Conservation (phyloP, 2,329 filamentous ascomycete genomes). For the Thermothelomyces thermophilus region DNA sequence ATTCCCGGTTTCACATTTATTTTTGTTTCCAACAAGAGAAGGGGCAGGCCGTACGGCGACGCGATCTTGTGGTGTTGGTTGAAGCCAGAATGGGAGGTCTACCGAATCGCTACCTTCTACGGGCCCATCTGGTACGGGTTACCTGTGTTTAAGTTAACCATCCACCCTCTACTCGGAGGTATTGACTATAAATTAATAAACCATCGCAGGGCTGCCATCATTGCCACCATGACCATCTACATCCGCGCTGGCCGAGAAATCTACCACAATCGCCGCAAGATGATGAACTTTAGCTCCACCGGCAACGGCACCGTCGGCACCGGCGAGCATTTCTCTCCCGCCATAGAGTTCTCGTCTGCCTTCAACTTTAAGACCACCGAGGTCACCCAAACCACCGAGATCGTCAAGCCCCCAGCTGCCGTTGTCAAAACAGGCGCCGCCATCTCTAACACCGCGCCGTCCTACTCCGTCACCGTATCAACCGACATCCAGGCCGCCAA, state of each 20-base stretch:
- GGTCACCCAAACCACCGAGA: conserved; percentile 29
- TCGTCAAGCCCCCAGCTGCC: conserved; percentile 14
- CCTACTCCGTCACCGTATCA: conserved; percentile 47
- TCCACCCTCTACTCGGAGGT: too few relatives aligned
- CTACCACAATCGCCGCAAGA: conserved; percentile 57
- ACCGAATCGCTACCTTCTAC: conserved; percentile 71
- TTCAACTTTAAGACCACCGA: conserved; percentile 53
- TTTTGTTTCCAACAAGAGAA: conserved; percentile 46
- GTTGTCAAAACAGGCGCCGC: neutral
- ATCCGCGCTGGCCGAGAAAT: conserved; percentile 58
- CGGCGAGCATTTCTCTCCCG: conserved; percentile 33
- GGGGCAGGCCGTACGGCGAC: conserved; percentile 64
- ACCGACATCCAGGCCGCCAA: conserved; percentile 27
- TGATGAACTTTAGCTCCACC: conserved; percentile 46
- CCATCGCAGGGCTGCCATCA: conserved; percentile 49
- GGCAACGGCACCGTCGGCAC: conserved; percentile 34
- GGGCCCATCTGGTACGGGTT: conserved; percentile 56
- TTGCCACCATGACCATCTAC: conserved; percentile 58
- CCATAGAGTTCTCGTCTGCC: conserved; percentile 37
- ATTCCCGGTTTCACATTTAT: conserved; percentile 62
- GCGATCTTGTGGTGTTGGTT: conserved; percentile 83
- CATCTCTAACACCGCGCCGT: conserved; percentile 27
- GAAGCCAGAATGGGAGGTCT: conserved; percentile 57
- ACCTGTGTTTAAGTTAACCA: neutral
- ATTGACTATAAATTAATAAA: conserved; percentile 2